Conservation (phyloP, 805 yeast genomes). For the Zygotorulaspora florentina region DNA sequence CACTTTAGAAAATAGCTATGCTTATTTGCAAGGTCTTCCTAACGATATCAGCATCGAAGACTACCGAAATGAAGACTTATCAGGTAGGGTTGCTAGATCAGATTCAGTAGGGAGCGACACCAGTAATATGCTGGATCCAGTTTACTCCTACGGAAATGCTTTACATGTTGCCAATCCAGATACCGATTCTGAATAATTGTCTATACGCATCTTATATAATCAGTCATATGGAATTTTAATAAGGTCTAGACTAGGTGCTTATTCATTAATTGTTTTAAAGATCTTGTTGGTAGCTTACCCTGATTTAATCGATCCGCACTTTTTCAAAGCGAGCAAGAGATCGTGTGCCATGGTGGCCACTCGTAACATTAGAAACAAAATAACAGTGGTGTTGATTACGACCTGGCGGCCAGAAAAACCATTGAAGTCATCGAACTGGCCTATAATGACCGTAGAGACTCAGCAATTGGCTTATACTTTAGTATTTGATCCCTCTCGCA, state of each 20-base stretch:
- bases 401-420: too few relatives aligned
- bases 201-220: too few relatives aligned
- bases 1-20: constrained; percentile 23
- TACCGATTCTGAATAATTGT: constrained; percentile 21
- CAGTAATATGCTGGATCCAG: constrained; percentile 8
- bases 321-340: neutral
- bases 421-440: neutral
- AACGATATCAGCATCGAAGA: constrained; percentile 19
- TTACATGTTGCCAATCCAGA: constrained; percentile 33
- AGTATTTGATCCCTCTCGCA: constrained; percentile 70
- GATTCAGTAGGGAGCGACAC: constrained; percentile 7
- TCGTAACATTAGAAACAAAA: neutral
- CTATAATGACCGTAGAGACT: constrained; percentile 18
- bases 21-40: constrained; percentile 21
- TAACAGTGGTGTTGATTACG: too few relatives aligned
- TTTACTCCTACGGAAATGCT: constrained; percentile 17
- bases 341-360: neutral
- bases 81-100: neutral
- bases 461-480: constrained; percentile 61
- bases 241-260: too few relatives aligned
- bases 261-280: neutral
- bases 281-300: neutral
- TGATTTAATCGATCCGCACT: neutral
- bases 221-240: too few relatives aligned
- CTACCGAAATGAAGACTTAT: constrained; percentile 11